phyloP scores from a whole-genome alignment of 352 stramenopile genomes.

The Pythium guiyangense region DNA sequence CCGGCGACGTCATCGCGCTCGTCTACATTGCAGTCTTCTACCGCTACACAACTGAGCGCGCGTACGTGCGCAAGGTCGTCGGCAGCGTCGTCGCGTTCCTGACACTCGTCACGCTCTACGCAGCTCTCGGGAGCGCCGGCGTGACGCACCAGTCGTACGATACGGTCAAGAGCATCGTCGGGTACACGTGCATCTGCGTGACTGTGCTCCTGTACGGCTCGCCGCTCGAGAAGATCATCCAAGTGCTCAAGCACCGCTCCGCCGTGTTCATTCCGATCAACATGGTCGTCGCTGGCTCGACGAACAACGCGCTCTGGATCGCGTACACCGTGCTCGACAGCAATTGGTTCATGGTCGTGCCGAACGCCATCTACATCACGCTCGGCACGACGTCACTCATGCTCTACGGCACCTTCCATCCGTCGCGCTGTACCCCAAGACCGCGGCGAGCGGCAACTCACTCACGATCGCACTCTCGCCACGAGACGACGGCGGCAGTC shows the following conservation, averaged over 20 bases:
- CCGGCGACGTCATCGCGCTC: no score
- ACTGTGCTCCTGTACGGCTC: constrained; percentile 22
- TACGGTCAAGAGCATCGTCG: constrained; percentile 16
- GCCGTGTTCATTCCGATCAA: constrained; percentile 45
- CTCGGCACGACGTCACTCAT: background rate
- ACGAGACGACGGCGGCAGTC: background rate
- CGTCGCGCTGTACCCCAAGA: constrained; percentile 5
- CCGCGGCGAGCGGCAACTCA: no score
- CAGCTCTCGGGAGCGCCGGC: constrained; percentile 17
- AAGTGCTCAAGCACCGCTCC: constrained; percentile 33
- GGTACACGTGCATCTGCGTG: constrained; percentile 3
- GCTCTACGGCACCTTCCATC: constrained; percentile 8
- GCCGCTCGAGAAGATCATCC: constrained; percentile 30
- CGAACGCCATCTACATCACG: constrained; percentile 18
- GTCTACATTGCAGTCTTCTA: background rate
- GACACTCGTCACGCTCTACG: constrained; percentile 18
- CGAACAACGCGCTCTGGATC: constrained; percentile 36
- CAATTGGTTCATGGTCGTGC: constrained; percentile 14
- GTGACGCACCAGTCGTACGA: constrained; percentile 21
- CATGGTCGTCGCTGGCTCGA: constrained; percentile 29
- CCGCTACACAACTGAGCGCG: background rate
- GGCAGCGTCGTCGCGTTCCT: constrained; percentile 16
- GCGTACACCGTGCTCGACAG: constrained; percentile 1
- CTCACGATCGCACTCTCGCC: constrained; percentile 3
- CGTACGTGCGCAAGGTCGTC: background rate